Base-by-base conservation (phyloP, 208 protist genomes). In the Balamuthia mandrillaris region DNA sequence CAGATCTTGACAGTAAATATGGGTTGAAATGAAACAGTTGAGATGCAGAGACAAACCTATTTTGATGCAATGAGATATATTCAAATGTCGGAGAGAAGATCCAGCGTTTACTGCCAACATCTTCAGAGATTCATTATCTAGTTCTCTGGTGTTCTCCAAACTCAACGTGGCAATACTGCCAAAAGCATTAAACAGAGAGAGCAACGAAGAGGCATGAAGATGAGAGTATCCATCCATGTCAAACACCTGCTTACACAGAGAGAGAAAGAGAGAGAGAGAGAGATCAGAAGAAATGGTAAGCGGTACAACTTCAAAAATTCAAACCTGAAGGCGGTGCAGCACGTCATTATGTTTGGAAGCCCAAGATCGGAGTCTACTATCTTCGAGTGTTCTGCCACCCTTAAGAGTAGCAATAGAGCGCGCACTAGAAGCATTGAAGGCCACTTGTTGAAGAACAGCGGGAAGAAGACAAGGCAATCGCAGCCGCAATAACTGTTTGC, bases 181-280 rank as follows among this genome's bases (percentile, higher is more conserved):
- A 18, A 82, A 82, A 33, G 56, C 41, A 29, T 82, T 52, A 6
- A 82, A 24, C 52, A 82, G 24, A 10, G 74, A 52, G 27, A 82
- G 33, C 49, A 82, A 66, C 35, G 35, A 45, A 14, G 49, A 61
- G 42, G 60, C 33, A 16, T 33, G 41, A 35, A 82, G 51, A 24
- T 82, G 41, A 31, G 39, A 52, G 56, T 82, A 82, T 3, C 74
- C 74, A 35, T 82, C 74, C 74, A 82, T 82, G 14, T 82, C 51
- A 33, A 82, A 42, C 24, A 66, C 74, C 74, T 82, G 68, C 41
- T 12, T 44, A 54, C 70, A n/a, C 18, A 79, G 37, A 1, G 9
- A 9, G n/a, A 24, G 6, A 61, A 0, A 61, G 5, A 61, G 0
- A 9, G 2, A 61, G 0, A 14, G 31, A 16, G 14, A 18, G 16